phyloP scores from a whole-genome alignment of 305 asterid genomes.

The Fraxinus angustifolia region DNA sequence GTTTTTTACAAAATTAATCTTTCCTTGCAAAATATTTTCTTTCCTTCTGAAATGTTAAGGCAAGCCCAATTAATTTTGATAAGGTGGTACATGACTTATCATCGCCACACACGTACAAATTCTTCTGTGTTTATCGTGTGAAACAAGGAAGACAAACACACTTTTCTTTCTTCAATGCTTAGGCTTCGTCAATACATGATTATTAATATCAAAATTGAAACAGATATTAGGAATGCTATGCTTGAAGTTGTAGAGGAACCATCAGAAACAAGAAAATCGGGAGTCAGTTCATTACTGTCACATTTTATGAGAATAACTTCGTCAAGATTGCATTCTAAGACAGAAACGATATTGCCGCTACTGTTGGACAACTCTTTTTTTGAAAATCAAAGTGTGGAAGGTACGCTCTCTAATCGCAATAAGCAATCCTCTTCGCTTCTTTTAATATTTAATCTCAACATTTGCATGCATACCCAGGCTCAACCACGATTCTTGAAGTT shows the following conservation, averaged over 20 bases:
- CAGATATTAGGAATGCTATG: slow-evolving; percentile 66
- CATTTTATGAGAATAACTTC: slow-evolving; percentile 67
- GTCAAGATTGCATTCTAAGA: slow-evolving; percentile 73
- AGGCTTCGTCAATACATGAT: too few species aligned
- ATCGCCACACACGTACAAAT: not conserved
- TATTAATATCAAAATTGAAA: slow-evolving; percentile 24
- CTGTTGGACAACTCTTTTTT: slow-evolving; percentile 53
- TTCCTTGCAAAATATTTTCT: not conserved
- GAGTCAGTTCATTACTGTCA: slow-evolving; percentile 58
- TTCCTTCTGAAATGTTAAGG: not conserved
- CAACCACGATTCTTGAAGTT: slow-evolving; percentile 60
- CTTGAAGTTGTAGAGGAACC: slow-evolving; percentile 70
- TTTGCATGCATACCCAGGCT: slow-evolving; percentile 41
- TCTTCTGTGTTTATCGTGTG: slow-evolving; percentile 2
- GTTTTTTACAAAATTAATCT: not conserved
- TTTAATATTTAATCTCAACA: not conserved
- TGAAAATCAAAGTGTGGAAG: slow-evolving; percentile 45
- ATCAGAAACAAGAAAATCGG: slow-evolving; percentile 54
- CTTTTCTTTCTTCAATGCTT: slow-evolving; percentile 3
- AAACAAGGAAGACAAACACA: not conserved
- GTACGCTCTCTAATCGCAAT: slow-evolving; percentile 33
- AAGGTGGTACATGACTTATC: not conserved
- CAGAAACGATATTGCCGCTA: slow-evolving; percentile 44
- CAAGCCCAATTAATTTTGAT: not conserved
- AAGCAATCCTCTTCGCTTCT: not conserved